Evolutionary conservation across 306 rosid genomes (phyloP).

Genomic region (Vigna radiata): DNA sequence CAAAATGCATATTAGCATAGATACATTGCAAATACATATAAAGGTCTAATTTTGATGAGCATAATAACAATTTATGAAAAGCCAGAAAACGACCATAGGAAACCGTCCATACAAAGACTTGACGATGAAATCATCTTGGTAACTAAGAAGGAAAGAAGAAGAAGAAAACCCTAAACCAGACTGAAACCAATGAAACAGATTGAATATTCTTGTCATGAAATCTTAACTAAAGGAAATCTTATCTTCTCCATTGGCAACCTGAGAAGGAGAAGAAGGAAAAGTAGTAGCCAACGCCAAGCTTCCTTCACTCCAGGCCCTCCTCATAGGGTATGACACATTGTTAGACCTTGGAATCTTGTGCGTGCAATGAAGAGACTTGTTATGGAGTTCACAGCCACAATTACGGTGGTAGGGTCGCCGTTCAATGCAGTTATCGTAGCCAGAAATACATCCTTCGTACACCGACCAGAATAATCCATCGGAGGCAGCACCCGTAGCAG

Average conservation of each 20-base stretch:
- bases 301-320: slow-evolving; percentile 64
- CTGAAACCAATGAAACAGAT: neutral
- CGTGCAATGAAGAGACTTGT: slow-evolving; percentile 11
- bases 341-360: slow-evolving; percentile 33
- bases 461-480: slow-evolving; percentile 54
- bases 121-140: neutral
- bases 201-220: slow-evolving; percentile 6
- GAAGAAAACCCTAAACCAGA: slow-evolving; percentile 5
- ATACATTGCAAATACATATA: neutral
- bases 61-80: slow-evolving; percentile 27
- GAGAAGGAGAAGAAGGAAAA: slow-evolving; percentile 15
- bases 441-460: slow-evolving; percentile 59
- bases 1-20: neutral
- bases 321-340: slow-evolving; percentile 62
- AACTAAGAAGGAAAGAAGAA: neutral
- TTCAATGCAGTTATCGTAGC: slow-evolving; percentile 54
- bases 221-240: slow-evolving; percentile 37
- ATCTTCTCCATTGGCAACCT: neutral
- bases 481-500: slow-evolving; percentile 39
- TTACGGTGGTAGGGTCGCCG: slow-evolving; percentile 75
- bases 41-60: slow-evolving; percentile 22
- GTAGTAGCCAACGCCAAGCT: slow-evolving; percentile 46
- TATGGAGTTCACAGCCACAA: slow-evolving; percentile 60
- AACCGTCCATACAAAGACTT: neutral
- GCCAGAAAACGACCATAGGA: neutral